Evolutionary conservation across 345 rosid species (phyloP).

Genomic region (Raphanus sativus): DNA sequence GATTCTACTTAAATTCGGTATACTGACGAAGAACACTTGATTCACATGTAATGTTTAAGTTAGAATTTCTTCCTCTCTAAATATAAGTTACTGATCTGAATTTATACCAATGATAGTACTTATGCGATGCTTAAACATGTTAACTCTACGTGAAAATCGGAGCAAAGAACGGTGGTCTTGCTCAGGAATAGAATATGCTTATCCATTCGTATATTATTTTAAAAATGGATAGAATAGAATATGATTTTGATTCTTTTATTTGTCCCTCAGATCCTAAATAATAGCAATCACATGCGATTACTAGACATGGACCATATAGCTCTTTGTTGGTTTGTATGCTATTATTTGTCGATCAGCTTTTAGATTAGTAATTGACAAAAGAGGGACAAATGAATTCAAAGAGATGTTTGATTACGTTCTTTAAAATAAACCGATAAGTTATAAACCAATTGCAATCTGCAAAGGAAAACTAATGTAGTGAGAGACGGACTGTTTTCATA

Average conservation of each 20-base stretch:
- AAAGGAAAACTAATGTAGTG: background rate
- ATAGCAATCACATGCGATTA: constrained; percentile 28
- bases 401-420: background rate
- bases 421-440: background rate
- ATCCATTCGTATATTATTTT: no score
- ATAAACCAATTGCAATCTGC: background rate
- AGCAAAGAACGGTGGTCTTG: background rate
- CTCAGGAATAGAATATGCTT: no score
- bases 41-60: background rate
- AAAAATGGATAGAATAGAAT: background rate
- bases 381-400: background rate
- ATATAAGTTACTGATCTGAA: background rate
- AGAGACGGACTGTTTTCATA: no score
- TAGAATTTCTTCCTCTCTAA: background rate
- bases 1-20: background rate
- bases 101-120: background rate
- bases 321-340: background rate
- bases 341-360: background rate
- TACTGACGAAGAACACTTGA: background rate
- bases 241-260: background rate
- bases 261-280: constrained; percentile 17
- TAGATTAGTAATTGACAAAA: background rate
- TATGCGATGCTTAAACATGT: background rate
- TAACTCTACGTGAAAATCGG: background rate
- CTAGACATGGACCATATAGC: constrained; percentile 7